Conservation (phyloP, 345 rosid genomes). For the Syzygium grande region DNA sequence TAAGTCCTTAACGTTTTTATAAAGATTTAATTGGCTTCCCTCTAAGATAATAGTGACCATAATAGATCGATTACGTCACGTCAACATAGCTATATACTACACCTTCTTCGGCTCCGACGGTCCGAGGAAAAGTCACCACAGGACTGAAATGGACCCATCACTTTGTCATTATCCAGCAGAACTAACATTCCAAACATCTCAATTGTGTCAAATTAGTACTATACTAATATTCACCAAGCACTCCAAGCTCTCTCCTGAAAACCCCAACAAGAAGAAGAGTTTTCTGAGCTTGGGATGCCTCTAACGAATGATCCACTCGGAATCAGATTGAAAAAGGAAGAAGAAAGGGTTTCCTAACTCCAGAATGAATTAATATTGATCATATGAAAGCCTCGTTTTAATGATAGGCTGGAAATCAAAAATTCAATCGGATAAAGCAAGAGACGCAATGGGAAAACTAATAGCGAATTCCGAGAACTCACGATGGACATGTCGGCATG, state of each 20-base stretch:
- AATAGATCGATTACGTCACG: background rate
- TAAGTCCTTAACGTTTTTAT: too few species aligned
- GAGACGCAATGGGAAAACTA: background rate
- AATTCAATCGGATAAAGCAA: background rate
- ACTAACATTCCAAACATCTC: background rate
- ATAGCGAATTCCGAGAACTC: background rate
- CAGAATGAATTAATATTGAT: background rate
- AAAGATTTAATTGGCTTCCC: too few species aligned
- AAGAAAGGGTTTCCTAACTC: background rate
- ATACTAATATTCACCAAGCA: background rate
- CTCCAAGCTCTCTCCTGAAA: background rate
- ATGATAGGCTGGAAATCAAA: background rate
- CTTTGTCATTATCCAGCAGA: background rate
- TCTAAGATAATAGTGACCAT: background rate
- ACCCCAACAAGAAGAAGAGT: background rate
- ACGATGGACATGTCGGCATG: slow-evolving; percentile 35
- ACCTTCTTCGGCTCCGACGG: background rate
- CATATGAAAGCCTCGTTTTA: background rate
- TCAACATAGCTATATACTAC: background rate
- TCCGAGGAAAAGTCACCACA: background rate
- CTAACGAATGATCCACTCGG: background rate
- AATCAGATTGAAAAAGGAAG: background rate
- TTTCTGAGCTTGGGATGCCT: background rate
- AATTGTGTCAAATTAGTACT: background rate
- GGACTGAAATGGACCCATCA: background rate